Conservation (phyloP, 306 rosid species). For the Castanea sativa region DNA sequence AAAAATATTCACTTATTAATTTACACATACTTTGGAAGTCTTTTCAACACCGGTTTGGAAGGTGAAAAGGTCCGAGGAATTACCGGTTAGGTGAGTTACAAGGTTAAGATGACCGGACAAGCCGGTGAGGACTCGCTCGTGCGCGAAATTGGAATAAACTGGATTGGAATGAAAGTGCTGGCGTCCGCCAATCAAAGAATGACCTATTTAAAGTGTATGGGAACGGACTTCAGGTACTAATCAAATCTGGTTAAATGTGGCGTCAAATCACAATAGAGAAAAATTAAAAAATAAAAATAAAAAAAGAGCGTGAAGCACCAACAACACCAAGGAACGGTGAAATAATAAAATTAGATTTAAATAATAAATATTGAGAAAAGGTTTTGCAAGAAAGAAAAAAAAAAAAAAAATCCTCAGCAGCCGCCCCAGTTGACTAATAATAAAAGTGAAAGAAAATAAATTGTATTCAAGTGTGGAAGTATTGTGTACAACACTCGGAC, state of each 20-base stretch:
- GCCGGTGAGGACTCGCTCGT: slow-evolving; percentile 17
- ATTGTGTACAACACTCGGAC: neutral
- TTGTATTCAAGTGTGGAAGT: neutral
- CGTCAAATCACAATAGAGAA: slow-evolving; percentile 34
- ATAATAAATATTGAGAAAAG: neutral
- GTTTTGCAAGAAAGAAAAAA: neutral
- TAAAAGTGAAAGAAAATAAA: neutral
- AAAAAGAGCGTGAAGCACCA: slow-evolving; percentile 6
- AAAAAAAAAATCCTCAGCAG: neutral
- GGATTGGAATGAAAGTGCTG: slow-evolving; percentile 34
- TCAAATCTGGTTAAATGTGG: slow-evolving; percentile 37
- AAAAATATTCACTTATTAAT: neutral
- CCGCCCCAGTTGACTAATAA: slow-evolving; percentile 30
- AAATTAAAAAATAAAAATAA: neutral
- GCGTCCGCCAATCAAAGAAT: slow-evolving; percentile 43
- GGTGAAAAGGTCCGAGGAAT: slow-evolving; percentile 20
- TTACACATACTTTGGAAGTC: neutral
- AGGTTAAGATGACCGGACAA: slow-evolving; percentile 26
- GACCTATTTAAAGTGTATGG: neutral
- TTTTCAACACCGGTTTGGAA: slow-evolving; percentile 17
- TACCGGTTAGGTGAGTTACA: slow-evolving; percentile 34
- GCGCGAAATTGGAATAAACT: slow-evolving; percentile 17
- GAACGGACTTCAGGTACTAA: slow-evolving; percentile 34
- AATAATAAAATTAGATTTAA: neutral
- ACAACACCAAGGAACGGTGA: neutral